These are phyloP conservation scores for Emericellopsis cladophorae DNA, from an alignment of 2,329 filamentous ascomycete genomes.

Conservation along the genomic window DNA sequence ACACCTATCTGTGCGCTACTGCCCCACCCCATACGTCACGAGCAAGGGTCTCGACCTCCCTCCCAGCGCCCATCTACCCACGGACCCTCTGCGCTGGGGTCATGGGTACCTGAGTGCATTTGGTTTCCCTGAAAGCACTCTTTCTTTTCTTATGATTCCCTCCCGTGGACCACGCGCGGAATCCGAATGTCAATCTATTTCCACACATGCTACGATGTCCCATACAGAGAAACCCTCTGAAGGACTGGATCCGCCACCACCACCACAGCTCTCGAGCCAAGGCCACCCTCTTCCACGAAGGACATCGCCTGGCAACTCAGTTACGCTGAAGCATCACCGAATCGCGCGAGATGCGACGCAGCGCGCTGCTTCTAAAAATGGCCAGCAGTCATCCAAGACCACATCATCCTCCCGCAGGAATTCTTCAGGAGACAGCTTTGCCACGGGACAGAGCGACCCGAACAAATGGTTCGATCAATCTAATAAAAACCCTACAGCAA, in stretches of 20 bases:
- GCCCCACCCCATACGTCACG: slow-evolving; percentile 1
- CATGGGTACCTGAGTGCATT: too few species aligned
- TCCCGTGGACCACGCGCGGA: too few species aligned
- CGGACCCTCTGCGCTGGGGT: too few species aligned
- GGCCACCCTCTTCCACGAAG: slow-evolving; percentile 28
- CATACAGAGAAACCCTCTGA: slow-evolving; percentile 10
- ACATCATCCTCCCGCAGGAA: slow-evolving; percentile 17
- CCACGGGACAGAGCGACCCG: slow-evolving; percentile 35
- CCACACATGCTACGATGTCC: slow-evolving; percentile 14
- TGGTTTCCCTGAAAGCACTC: too few species aligned
- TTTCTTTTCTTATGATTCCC: too few species aligned
- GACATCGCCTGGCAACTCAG: slow-evolving; percentile 28
- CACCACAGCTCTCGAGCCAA: slow-evolving; percentile 5
- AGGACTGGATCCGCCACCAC: slow-evolving; percentile 11
- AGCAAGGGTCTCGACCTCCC: not conserved
- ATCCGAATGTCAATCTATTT: too few species aligned
- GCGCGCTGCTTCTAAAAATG: slow-evolving; percentile 11
- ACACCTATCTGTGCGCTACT: not conserved
- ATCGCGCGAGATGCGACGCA: slow-evolving; percentile 27
- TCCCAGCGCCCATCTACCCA: too few species aligned
- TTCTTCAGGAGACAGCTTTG: slow-evolving; percentile 36
- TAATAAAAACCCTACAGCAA: slow-evolving; percentile 33
- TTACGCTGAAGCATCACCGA: slow-evolving; percentile 33
- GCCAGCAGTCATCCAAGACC: slow-evolving; percentile 2
- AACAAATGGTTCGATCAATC: slow-evolving; percentile 41